These are phyloP conservation scores for Yamadazyma tumulicola DNA, from an alignment of 805 yeast species.

Conservation along the genomic window DNA sequence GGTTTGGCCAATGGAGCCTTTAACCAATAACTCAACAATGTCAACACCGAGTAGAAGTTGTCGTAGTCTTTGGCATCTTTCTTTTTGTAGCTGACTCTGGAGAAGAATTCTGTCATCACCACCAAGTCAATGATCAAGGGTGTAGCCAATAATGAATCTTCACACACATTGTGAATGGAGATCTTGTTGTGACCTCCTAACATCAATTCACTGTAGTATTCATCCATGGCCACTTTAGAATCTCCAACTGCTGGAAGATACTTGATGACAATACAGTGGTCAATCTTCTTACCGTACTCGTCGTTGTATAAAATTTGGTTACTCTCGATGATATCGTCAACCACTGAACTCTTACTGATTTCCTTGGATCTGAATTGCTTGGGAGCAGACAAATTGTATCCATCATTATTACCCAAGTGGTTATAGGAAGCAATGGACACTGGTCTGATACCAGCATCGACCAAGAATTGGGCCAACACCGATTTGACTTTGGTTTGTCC, in stretches of 20 bases:
- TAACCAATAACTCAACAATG: conserved; percentile 90
- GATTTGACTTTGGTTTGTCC: conserved; percentile 96
- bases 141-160: conserved; percentile 91
- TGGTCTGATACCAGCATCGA: conserved; percentile 96
- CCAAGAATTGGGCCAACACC: conserved; percentile 93
- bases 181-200: conserved; percentile 96
- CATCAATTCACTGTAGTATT: conserved; percentile 94
- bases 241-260: conserved; percentile 94
- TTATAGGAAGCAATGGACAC: conserved; percentile 92
- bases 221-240: conserved; percentile 97
- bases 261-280: conserved; percentile 94
- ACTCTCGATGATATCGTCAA: conserved; percentile 89
- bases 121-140: conserved; percentile 91
- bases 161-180: conserved; percentile 92
- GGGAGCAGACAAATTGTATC: conserved; percentile 86
- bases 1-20: conserved; percentile 94
- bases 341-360: conserved; percentile 87
- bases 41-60: conserved; percentile 76
- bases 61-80: conserved; percentile 48
- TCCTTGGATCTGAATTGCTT: conserved; percentile 94
- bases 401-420: conserved; percentile 96
- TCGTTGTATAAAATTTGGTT: conserved; percentile 82
- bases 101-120: conserved; percentile 83
- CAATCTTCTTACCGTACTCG: conserved; percentile 71
- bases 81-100: conserved; percentile 78